phyloP scores from a whole-genome alignment of 1,139 yeast species.

The Spencermartinsiella ligniputridi region DNA sequence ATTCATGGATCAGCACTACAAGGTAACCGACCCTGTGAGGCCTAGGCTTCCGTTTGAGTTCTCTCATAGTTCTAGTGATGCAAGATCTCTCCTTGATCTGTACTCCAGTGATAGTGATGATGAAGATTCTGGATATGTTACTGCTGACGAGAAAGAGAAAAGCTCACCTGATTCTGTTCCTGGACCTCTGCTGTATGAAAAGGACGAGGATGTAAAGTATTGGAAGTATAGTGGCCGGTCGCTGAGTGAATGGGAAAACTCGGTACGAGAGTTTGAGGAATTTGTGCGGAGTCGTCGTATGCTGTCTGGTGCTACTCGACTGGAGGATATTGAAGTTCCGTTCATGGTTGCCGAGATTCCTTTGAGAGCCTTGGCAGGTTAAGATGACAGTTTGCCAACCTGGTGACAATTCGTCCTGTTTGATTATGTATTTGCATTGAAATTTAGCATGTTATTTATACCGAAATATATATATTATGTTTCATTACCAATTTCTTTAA shows the following conservation, averaged over 20 bases:
- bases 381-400: background rate
- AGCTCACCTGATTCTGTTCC: background rate
- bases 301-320: slow-evolving; percentile 27
- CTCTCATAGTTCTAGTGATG: slow-evolving; percentile 3
- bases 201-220: slow-evolving; percentile 23
- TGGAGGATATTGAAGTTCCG: slow-evolving; percentile 38
- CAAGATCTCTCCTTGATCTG: slow-evolving; percentile 8
- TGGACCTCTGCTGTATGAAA: slow-evolving; percentile 1
- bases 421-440: too few species aligned
- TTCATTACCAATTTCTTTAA: too few species aligned
- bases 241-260: slow-evolving; percentile 58
- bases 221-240: slow-evolving; percentile 54
- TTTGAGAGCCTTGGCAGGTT: slow-evolving; percentile 18
- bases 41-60: slow-evolving; percentile 26
- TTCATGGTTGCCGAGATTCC: slow-evolving; percentile 42
- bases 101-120: slow-evolving; percentile 11
- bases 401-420: too few species aligned
- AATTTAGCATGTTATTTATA: background rate
- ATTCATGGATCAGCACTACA: background rate
- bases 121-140: slow-evolving; percentile 8
- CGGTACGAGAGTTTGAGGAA: slow-evolving; percentile 56
- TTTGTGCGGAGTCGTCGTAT: slow-evolving; percentile 40
- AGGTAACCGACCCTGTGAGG: slow-evolving; percentile 2
- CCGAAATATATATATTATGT: too few species aligned
- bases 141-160: slow-evolving; percentile 8